Base-by-base conservation (phyloP, 805 yeast genomes). In the Candida adriatica region DNA sequence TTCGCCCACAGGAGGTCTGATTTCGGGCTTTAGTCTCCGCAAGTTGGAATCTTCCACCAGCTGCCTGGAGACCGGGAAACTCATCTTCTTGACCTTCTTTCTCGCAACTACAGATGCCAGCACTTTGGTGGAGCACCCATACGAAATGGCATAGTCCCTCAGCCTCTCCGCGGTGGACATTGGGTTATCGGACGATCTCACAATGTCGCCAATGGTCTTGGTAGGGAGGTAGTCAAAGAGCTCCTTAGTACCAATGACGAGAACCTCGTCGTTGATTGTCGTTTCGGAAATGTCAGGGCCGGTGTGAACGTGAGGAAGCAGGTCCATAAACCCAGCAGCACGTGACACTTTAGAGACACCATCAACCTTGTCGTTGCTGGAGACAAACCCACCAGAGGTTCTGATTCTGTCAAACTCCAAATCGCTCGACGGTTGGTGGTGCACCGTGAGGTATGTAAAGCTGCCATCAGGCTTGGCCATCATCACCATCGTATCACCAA, bases 1-100 rank as follows among this genome's bases (percentile, higher is more conserved):
- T 30, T 86, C 87, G 3, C 97, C 97, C 6, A 79, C 78, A 2
- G 99, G 99, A 3, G 98, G 96, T 8, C 81, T 78, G 37, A 92
- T 88, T 51, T 92, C 98, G 24, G 80, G 83, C 38, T 85, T 94
- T 33, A 87, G 63, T 49, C 94, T 73, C 46, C 95, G 75, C 44
- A 88, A 64, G 2, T 79, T 71, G 0, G 94, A 73, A 55, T 88
- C 96, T 30, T 79, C 86, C 64, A 42, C 75, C 49, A 56, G 73
- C 29, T 69, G 79, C 48, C 73, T 63, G 25, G 73, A 60, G 2
- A 42, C 37, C 11, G 51, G 52, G 18, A 40, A 31, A 13, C 40
- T 31, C 54, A 52, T 65, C 39, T 60, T 58, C 35, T 45, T 55
- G 5, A 38, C 66, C 39, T 75, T 75, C 33, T 76, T 75, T 28